Evolutionary conservation across 1,284 basidiomycete genomes (phyloP).

Genomic region (Moesziomyces parantarcticus): DNA sequence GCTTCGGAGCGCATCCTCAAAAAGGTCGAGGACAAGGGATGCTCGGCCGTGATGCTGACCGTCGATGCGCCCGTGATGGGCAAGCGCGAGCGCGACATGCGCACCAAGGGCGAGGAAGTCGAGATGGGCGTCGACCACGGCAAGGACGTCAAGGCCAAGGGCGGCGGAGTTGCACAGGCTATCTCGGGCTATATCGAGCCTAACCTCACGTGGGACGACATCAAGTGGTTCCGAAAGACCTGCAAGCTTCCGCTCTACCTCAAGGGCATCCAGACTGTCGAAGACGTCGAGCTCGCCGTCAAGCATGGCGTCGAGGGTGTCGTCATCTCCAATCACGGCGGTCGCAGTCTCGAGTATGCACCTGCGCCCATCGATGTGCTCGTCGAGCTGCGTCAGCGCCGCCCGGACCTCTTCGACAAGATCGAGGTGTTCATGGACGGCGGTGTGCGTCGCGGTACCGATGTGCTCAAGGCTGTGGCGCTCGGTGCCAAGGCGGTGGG

Average conservation of each 20-base stretch:
- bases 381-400: constrained; percentile 75
- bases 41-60: constrained; percentile 85
- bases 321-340: constrained; percentile 70
- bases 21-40: constrained; percentile 78
- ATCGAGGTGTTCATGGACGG: constrained; percentile 88
- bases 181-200: constrained; percentile 72
- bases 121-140: constrained; percentile 62
- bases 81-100: constrained; percentile 82
- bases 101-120: constrained; percentile 68
- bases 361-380: constrained; percentile 69
- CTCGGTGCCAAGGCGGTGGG: constrained; percentile 85
- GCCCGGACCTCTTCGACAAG: constrained; percentile 71
- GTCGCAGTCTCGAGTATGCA: constrained; percentile 62
- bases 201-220: constrained; percentile 70
- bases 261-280: constrained; percentile 76
- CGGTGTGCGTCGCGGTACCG: constrained; percentile 79
- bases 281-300: constrained; percentile 77
- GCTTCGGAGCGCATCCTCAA: constrained; percentile 79
- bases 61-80: constrained; percentile 88
- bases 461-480: constrained; percentile 87
- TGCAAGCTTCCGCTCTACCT: constrained; percentile 84
- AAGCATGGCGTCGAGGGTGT: constrained; percentile 72
- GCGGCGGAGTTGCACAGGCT: constrained; percentile 69
- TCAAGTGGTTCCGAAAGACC: constrained; percentile 80
- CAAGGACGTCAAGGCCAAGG: constrained; percentile 37